Evolutionary conservation across 73 alveolate genomes (phyloP).

Genomic region (Blepharisma japonicum): DNA sequence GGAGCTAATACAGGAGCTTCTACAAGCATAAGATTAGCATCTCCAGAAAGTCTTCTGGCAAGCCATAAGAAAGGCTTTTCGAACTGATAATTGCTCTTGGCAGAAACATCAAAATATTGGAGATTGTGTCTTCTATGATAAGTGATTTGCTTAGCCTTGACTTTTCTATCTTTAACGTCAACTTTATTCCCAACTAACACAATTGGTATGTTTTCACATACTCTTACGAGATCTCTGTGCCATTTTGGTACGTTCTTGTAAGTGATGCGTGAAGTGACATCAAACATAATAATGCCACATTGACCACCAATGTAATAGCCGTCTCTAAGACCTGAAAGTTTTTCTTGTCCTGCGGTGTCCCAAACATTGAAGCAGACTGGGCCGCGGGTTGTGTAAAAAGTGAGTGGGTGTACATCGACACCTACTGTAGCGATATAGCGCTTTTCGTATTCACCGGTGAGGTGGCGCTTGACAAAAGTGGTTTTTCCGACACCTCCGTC

Average conservation of each 20-base stretch:
- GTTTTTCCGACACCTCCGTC: slow-evolving; percentile 94
- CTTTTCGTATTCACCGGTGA: slow-evolving; percentile 88
- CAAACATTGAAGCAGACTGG: slow-evolving; percentile 71
- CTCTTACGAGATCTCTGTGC: slow-evolving; percentile 95
- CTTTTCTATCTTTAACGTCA: slow-evolving; percentile 93
- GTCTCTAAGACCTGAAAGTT: slow-evolving; percentile 85
- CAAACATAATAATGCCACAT: slow-evolving; percentile 87
- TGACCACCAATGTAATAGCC: slow-evolving; percentile 63
- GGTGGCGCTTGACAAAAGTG: slow-evolving; percentile 84
- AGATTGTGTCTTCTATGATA: slow-evolving; percentile 98
- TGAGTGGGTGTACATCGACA: slow-evolving; percentile 92
- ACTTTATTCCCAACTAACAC: slow-evolving; percentile 91
- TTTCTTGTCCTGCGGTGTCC: slow-evolving; percentile 95
- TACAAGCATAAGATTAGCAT: slow-evolving; percentile 73
- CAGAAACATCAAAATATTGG: slow-evolving; percentile 98
- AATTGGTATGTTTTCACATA: slow-evolving; percentile 83
- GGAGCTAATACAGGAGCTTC: slow-evolving; percentile 83
- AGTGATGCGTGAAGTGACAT: slow-evolving; percentile 96
- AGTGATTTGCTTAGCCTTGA: slow-evolving; percentile 86
- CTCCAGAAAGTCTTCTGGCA: slow-evolving; percentile 89
- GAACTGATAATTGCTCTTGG: slow-evolving; percentile 97
- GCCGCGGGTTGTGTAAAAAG: slow-evolving; percentile 84
- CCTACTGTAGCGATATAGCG: slow-evolving; percentile 89
- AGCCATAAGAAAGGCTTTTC: slow-evolving; percentile 99
- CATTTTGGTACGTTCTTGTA: slow-evolving; percentile 96